These are phyloP conservation scores for Macrocybe gigantea DNA, from an alignment of 768 basidiomycete genomes.

Conservation along the genomic window DNA sequence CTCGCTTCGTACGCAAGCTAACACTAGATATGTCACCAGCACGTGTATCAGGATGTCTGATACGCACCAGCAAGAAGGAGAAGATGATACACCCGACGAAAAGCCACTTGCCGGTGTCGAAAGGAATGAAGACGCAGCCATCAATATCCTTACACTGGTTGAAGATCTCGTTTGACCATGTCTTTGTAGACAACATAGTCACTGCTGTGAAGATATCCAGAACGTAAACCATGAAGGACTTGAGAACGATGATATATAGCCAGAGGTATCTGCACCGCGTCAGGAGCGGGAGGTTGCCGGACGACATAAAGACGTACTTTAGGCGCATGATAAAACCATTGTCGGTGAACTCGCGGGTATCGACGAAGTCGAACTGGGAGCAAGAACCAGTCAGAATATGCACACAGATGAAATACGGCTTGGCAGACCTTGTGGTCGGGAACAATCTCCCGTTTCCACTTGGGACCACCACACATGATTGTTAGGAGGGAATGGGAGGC, in stretches of 20 bases:
- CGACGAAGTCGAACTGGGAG: constrained; percentile 90
- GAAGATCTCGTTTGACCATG: constrained; percentile 92
- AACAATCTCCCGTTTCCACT: constrained; percentile 97
- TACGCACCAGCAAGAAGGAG: constrained; percentile 86
- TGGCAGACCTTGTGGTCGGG: constrained; percentile 89
- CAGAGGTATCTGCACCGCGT: constrained; percentile 68
- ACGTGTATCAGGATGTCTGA: neutral
- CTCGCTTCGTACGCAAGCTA: constrained; percentile 88
- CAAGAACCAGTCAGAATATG: constrained; percentile 10
- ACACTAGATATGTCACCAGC: constrained; percentile 1
- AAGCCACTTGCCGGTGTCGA: constrained; percentile 88
- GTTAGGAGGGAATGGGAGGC: constrained; percentile 10
- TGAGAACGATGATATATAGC: constrained; percentile 90
- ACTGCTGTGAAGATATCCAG: constrained; percentile 97
- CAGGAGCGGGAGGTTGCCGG: neutral
- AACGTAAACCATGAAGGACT: constrained; percentile 93
- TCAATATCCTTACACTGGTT: constrained; percentile 55
- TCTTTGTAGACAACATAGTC: constrained; percentile 88
- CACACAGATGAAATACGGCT: neutral
- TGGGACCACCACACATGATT: constrained; percentile 65
- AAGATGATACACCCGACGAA: constrained; percentile 98
- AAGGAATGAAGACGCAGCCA: constrained; percentile 82
- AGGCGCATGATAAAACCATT: constrained; percentile 81
- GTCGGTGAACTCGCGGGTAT: constrained; percentile 88
- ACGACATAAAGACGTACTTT: constrained; percentile 47